Percentiles rank a stretch among this genome's conserved stretches.
These are phyloP conservation scores for Thelephora ganbajun DNA, from an alignment of 768 basidiomycete genomes.

Conservation along the genomic window DNA sequence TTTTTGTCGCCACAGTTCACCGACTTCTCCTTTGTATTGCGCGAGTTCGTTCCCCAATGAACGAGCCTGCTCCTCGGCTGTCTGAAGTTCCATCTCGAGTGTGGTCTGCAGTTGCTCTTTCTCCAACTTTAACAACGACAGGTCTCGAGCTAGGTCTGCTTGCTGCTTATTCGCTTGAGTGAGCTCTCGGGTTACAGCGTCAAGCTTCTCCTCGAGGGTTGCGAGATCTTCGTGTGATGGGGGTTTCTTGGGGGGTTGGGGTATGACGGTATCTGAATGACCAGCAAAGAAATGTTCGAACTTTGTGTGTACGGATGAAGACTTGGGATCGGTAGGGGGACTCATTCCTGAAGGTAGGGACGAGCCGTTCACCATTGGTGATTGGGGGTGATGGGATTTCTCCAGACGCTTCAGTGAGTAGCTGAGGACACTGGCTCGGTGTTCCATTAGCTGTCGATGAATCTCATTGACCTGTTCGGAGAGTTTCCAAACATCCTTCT, in stretches of 20 bases:
- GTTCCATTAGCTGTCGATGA: conserved; percentile 54
- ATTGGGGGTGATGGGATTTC: conserved; percentile 25
- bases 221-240: conserved; percentile 31
- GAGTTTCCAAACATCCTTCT: conserved; percentile 58
- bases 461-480: conserved; percentile 53
- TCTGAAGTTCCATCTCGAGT: conserved; percentile 51
- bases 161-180: conserved; percentile 46
- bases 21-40: conserved; percentile 23
- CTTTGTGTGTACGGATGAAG: conserved; percentile 32
- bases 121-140: conserved; percentile 48
- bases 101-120: conserved; percentile 57
- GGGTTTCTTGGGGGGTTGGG: conserved; percentile 25
- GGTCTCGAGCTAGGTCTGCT: conserved; percentile 44
- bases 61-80: conserved; percentile 48
- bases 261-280: conserved; percentile 54
- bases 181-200: conserved; percentile 43
- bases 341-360: conserved; percentile 36
- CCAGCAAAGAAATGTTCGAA: conserved; percentile 86
- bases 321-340: conserved; percentile 16
- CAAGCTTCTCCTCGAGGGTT: conserved; percentile 51
- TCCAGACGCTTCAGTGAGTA: conserved; percentile 57
- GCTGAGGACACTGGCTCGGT: conserved; percentile 72
- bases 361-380: conserved; percentile 19
- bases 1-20: conserved; percentile 33
- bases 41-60: conserved; percentile 42